Conservation (phyloP, 208 protist genomes). For the Balamuthia mandrillaris region DNA sequence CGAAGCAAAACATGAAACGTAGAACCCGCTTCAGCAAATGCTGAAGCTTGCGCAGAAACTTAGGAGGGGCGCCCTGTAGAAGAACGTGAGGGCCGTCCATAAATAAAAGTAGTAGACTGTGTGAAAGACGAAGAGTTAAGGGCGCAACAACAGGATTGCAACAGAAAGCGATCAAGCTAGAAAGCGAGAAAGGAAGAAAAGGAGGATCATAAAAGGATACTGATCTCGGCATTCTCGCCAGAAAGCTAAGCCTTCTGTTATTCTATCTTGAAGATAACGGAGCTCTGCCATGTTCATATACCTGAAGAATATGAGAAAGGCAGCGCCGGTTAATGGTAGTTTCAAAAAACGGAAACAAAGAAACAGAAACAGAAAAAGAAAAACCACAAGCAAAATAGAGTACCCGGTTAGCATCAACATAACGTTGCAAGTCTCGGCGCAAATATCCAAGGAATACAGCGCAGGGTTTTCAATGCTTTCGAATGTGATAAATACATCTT, state of each 20-base stretch:
- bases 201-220: no score
- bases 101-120: slow-evolving; percentile 12
- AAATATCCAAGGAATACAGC: slow-evolving; percentile 2
- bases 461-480: slow-evolving; percentile 22
- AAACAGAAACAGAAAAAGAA: background rate
- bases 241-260: slow-evolving; percentile 11
- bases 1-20: slow-evolving; percentile 22
- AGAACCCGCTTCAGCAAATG: slow-evolving; percentile 14
- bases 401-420: slow-evolving; percentile 31
- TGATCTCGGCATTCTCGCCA: slow-evolving; percentile 22
- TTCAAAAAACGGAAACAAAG: background rate
- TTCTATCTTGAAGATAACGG: slow-evolving; percentile 5
- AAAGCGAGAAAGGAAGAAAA: no score
- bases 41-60: background rate
- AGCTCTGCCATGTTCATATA: slow-evolving; percentile 40
- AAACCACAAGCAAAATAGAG: background rate
- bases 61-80: background rate
- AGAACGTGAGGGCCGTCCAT: slow-evolving; percentile 17
- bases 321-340: background rate
- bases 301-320: background rate
- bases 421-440: slow-evolving; percentile 10
- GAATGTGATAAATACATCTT: slow-evolving; percentile 25
- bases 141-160: background rate
- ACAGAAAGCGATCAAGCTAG: no score
- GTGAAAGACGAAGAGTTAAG: background rate